These are phyloP conservation scores for Aeschynomene evenia DNA, from an alignment of 306 rosid species.

Conservation along the genomic window DNA sequence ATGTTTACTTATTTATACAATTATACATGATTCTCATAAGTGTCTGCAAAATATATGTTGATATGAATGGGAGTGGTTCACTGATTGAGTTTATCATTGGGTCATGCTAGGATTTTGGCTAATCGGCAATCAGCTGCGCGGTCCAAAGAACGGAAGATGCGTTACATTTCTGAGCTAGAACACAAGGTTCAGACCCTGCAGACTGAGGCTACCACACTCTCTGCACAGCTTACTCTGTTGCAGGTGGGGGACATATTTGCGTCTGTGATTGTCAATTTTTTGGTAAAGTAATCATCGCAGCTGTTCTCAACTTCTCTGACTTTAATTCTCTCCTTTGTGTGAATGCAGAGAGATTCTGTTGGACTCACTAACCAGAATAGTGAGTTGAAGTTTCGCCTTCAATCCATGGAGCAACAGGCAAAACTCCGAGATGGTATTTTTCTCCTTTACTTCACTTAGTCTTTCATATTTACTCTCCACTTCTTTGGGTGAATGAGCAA, in stretches of 20 bases:
- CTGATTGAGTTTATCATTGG: conserved; percentile 9
- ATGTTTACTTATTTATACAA: too few species aligned
- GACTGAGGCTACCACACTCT: conserved; percentile 91
- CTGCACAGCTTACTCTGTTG: conserved; percentile 84
- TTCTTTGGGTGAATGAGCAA: background rate
- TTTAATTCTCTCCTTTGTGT: conserved; percentile 17
- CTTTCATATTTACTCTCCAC: background rate
- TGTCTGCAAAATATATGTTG: too few species aligned
- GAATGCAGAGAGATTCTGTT: conserved; percentile 75
- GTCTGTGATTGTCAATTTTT: background rate
- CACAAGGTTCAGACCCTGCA: conserved; percentile 95
- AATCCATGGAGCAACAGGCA: conserved; percentile 98
- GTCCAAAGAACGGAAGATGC: conserved; percentile 90
- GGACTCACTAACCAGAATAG: conserved; percentile 86
- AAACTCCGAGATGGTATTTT: conserved; percentile 88
- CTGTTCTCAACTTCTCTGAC: conserved; percentile 17
- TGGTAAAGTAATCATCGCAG: background rate
- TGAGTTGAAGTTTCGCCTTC: conserved; percentile 97
- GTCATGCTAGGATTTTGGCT: conserved; percentile 71
- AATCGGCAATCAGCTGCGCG: conserved; percentile 97
- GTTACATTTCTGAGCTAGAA: conserved; percentile 88
- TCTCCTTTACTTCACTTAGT: background rate
- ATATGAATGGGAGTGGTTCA: background rate
- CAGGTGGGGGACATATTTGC: conserved; percentile 55
- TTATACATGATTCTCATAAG: too few species aligned